Percentiles rank a stretch among this genome's conserved stretches.
Conservation (phyloP, 2,329 filamentous ascomycete genomes). For the Pseudogymnoascus sp. region DNA sequence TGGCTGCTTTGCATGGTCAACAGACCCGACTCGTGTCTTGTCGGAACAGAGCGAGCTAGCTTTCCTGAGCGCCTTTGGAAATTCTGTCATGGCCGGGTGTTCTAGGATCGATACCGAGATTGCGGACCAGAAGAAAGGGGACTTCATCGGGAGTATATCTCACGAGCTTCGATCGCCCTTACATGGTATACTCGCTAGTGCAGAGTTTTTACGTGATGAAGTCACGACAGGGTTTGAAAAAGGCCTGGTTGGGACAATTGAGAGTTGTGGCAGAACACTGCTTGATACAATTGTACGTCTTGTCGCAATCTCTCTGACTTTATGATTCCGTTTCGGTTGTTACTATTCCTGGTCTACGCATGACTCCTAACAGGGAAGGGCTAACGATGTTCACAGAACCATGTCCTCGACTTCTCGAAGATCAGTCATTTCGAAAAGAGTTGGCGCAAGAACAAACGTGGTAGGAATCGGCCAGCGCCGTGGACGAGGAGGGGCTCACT, state of each 20-base stretch:
- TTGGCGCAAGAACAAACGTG: conserved; percentile 14
- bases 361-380: not conserved
- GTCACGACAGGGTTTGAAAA: conserved; percentile 37
- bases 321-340: too few relatives aligned
- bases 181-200: conserved; percentile 45
- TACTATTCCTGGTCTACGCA: conserved; percentile 32
- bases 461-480: conserved; percentile 7
- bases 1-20: conserved; percentile 22
- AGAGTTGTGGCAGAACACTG: conserved; percentile 44
- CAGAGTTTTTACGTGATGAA: conserved; percentile 45
- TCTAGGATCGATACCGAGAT: conserved; percentile 21
- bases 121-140: conserved; percentile 21
- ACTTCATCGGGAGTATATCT: conserved; percentile 25
- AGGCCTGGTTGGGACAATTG: conserved; percentile 40
- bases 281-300: conserved; percentile 38
- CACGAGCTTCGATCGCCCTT: conserved; percentile 24
- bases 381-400: conserved; percentile 16
- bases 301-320: conserved; percentile 25
- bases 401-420: conserved; percentile 47
- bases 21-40: conserved; percentile 19
- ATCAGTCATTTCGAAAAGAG: conserved; percentile 37
- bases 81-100: conserved; percentile 22
- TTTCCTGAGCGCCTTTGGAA: conserved; percentile 22
- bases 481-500: not conserved
- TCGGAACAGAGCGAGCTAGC: conserved; percentile 20